Evolutionary conservation across 2,329 filamentous ascomycete species (phyloP).

Genomic region (Furcasterigmium sp.): DNA sequence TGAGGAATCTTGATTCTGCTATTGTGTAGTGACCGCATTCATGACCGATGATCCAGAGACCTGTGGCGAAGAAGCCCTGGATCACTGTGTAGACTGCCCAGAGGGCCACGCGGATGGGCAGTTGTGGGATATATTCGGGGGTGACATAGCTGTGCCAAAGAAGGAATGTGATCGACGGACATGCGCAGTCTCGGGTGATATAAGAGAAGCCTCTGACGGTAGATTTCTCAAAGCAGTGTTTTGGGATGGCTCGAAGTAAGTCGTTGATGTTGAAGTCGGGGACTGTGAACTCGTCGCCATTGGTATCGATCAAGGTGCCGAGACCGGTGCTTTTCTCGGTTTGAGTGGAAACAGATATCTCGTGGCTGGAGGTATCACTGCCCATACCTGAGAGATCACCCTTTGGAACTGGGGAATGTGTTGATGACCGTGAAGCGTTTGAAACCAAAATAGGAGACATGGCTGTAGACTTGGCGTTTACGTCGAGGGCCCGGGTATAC

Average conservation of each 20-base stretch:
- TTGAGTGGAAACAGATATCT: too few relatives aligned
- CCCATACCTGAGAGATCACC: too few relatives aligned
- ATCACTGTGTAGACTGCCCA: constrained; percentile 67
- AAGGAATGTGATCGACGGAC: constrained; percentile 73
- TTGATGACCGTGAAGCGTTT: too few relatives aligned
- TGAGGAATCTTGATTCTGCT: constrained; percentile 83
- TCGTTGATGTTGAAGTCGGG: constrained; percentile 98
- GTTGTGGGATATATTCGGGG: constrained; percentile 72
- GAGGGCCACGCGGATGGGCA: constrained; percentile 57
- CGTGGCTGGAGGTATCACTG: too few relatives aligned
- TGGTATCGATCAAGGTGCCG: constrained; percentile 77
- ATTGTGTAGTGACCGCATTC: constrained; percentile 98
- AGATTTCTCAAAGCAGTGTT: constrained; percentile 93
- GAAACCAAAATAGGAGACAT: too few relatives aligned
- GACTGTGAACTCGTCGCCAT: constrained; percentile 89
- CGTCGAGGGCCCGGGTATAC: too few relatives aligned
- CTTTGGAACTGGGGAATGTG: too few relatives aligned
- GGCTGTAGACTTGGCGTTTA: too few relatives aligned
- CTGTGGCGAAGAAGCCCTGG: constrained; percentile 90
- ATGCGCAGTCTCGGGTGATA: constrained; percentile 74
- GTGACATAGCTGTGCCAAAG: constrained; percentile 87
- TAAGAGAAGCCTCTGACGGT: constrained; percentile 70
- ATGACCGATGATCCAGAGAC: constrained; percentile 93
- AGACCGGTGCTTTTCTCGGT: constrained; percentile 39
- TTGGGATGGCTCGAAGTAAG: constrained; percentile 92